Evolutionary conservation across 768 basidiomycete species (phyloP), one percentile per base, ranked within the genome.

Genomic region (Tylopilus sp.): DNA sequence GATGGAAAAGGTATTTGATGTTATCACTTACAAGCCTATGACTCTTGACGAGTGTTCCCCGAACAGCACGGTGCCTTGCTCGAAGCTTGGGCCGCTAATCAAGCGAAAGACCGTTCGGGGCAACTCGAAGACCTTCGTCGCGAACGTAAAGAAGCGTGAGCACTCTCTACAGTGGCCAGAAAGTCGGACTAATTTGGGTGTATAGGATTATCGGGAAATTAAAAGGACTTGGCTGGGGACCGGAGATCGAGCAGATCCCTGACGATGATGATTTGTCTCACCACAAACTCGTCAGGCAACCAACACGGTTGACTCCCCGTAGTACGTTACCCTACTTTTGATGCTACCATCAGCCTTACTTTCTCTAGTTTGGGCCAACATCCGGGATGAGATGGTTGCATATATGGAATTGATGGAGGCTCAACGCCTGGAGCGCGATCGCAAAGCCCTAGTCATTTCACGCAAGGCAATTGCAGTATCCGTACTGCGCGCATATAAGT

Each of bases 351-450:
- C 53, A 17, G 44, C 38, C 40, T 49, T 55, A 57, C 18, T 13
- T 50, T n/a, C 40, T 25, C 6, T 42, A 80, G 81, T 80, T 33
- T 83, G 81, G 81, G 60, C 62, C 15, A 79, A 80, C 25, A 81
- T 83, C 50, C 65, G 70, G 56, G 47, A 23, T 2, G 69, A 71
- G 13, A 65, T 82, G 50, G 52, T 81, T 43, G 55, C 55, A 33
- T 79, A 70, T 55, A 81, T 83, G 79, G 62, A 75, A 41, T 58
- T 66, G 42, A 75, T 81, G 73, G 71, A 63, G 53, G 31, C 48
- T 3, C 72, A 72, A 50, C 75, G 80, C 17, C 69, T 80, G 17
- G 65, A 65, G 15, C 72, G 74, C 21, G 78, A 82, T 58, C 69
- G 69, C 44, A 67, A 63, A 21, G 58, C 64, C 8, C 60, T 79